phyloP scores from a whole-genome alignment of 768 basidiomycete genomes.

The Boletus rex-veris region DNA sequence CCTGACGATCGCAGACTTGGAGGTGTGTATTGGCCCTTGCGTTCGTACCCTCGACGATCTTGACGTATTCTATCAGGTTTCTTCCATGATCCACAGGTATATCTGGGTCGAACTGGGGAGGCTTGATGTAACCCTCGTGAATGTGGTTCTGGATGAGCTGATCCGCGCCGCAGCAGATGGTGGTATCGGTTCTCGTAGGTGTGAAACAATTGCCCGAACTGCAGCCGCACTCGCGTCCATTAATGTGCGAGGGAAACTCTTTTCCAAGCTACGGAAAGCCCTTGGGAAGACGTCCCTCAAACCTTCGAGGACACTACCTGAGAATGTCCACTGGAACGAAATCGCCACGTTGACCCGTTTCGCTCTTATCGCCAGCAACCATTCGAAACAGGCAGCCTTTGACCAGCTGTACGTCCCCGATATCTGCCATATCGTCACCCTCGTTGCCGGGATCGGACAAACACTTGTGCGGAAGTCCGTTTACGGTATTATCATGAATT shows the following conservation, averaged over 20 bases:
- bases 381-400: conserved; percentile 57
- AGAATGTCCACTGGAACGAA: conserved; percentile 77
- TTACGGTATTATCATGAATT: conserved; percentile 78
- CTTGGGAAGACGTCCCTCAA: conserved; percentile 70
- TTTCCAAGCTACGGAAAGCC: conserved; percentile 76
- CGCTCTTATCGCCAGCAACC: conserved; percentile 67
- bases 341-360: conserved; percentile 78
- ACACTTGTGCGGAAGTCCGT: conserved; percentile 72
- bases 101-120: conserved; percentile 77
- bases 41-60: neutral
- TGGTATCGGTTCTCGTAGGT: conserved; percentile 69
- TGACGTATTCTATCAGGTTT: conserved; percentile 45
- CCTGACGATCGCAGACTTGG: conserved; percentile 65
- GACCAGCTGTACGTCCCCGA: conserved; percentile 83
- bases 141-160: conserved; percentile 76
- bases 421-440: conserved; percentile 70
- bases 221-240: conserved; percentile 73
- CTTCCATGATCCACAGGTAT: conserved; percentile 61
- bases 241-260: conserved; percentile 71
- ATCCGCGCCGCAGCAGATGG: conserved; percentile 81
- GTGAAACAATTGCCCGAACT: conserved; percentile 72
- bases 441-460: conserved; percentile 75
- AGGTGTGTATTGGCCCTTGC: conserved; percentile 47
- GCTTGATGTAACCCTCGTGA: conserved; percentile 62
- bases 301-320: conserved; percentile 57